Evolutionary conservation across 2,329 filamentous ascomycete species (phyloP), one percentile per base, ranked within the genome.

Genomic region (Hypoxylon sp.): DNA sequence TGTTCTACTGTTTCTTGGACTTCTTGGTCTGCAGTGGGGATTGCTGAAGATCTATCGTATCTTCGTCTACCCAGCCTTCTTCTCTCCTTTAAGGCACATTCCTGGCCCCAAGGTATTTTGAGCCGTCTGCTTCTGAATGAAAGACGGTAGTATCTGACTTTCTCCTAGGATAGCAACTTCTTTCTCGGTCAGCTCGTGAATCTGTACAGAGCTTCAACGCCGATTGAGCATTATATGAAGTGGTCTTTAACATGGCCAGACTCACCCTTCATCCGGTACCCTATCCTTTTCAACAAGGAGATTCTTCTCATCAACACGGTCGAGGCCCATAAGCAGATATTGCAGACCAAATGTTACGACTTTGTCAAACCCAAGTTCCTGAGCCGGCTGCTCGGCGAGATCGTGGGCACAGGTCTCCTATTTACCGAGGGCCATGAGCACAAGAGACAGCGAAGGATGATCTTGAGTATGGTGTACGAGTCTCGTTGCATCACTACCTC

Each of bases 341-440:
- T 73, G 21, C 66, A 68, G 24, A 65, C 67, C 11, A 65, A 72
- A 20, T 69, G 67, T 42, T 72, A 72, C 49, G 64, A 65, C 10
- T 73, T 74, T 40, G 60, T 66, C 18, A 74, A 74, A 52, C 71
- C 72, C 13, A 48, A 58, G 10, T 70, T 69, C 47, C 70, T 70
- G 31, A 54, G 45, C 13, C 60, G 67, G 5, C 47, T 73, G 5
- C 58, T 69, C 1, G 66, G 62, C 13, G 67, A 67, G 41, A 67
- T 71, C 31, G 58, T 67, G 8, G 69, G 69, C 4, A 61, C 56
- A 3, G 75, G 75, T 1, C 66, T 78, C 5, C 69, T 74, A 2
- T 77, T 77, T 43, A 63, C 69, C 2, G 73, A 77, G 37, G 73
- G 71, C 17, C 69, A 72, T 13, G 67, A 71, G 31, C 75, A 78